Conservation (phyloP, 441 rosid genomes). For the Jatropha podagrica region DNA sequence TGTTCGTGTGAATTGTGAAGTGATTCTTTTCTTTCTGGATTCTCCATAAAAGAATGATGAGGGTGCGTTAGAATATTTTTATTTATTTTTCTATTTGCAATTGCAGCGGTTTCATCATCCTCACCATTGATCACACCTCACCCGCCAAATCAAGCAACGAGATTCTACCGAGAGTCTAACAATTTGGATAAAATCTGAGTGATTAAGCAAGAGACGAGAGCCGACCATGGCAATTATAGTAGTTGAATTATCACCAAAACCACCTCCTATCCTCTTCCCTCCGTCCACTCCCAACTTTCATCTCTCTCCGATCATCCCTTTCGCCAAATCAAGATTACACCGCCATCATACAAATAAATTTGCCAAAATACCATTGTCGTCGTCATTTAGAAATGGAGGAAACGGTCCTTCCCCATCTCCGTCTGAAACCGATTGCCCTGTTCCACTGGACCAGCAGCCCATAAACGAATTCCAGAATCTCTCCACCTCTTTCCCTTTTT, state of each 20-base stretch:
- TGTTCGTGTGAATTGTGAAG: too few relatives aligned
- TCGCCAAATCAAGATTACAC: conserved; percentile 25
- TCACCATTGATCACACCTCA: neutral
- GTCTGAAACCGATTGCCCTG: conserved; percentile 79
- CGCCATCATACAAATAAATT: conserved; percentile 20
- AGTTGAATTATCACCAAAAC: conserved; percentile 30
- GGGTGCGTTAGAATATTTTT: too few relatives aligned
- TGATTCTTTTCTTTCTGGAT: too few relatives aligned
- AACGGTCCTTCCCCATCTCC: conserved; percentile 33
- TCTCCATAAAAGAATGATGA: too few relatives aligned
- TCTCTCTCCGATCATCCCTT: conserved; percentile 6
- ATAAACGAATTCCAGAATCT: conserved; percentile 77
- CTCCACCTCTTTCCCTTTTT: conserved; percentile 80
- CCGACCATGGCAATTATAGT: conserved; percentile 30
- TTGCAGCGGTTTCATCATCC: neutral
- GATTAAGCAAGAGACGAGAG: neutral
- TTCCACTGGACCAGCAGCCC: conserved; percentile 78
- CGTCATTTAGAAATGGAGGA: conserved; percentile 51
- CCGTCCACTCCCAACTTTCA: conserved; percentile 14
- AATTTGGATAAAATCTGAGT: neutral
- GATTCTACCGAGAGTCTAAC: too few relatives aligned
- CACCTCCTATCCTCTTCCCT: conserved; percentile 5
- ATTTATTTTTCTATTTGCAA: too few relatives aligned
- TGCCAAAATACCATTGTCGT: conserved; percentile 29
- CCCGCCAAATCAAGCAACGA: too few relatives aligned